A percentile compares a stretch with the other conserved stretches of the same genome.
Conservation (phyloP, 2,329 filamentous ascomycete genomes). For the Aspergillus caelatus region DNA sequence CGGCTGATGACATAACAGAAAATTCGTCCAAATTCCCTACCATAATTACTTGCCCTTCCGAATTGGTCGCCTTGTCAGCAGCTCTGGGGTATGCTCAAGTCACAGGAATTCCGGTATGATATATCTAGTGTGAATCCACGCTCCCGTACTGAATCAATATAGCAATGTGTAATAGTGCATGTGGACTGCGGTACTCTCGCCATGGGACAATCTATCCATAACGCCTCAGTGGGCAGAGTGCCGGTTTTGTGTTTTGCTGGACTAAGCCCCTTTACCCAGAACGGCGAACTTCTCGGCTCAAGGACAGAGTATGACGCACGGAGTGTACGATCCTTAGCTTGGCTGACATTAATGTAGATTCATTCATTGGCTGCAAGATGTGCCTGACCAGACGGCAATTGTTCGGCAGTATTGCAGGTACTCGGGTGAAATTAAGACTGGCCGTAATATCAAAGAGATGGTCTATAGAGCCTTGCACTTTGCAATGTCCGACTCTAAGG, state of each 20-base stretch:
- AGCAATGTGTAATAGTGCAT: conserved; percentile 14
- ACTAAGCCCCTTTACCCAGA: conserved; percentile 10
- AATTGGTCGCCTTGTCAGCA: conserved; percentile 14
- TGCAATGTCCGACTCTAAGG: conserved; percentile 71
- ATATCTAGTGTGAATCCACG: not conserved
- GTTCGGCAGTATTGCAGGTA: conserved; percentile 83
- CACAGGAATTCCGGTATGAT: conserved; percentile 6
- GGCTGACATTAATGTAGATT: not conserved
- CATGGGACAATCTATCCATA: conserved; percentile 15
- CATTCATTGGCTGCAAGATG: conserved; percentile 78
- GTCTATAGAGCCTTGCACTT: conserved; percentile 81
- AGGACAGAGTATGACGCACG: not conserved
- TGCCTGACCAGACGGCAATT: conserved; percentile 76
- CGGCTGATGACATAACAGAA: not conserved
- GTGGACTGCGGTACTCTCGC: conserved; percentile 15
- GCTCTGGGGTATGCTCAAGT: conserved; percentile 14
- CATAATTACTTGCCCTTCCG: conserved; percentile 13
- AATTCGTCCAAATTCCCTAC: conserved; percentile 6
- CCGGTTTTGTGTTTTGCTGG: conserved; percentile 14
- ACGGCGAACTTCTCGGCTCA: conserved; percentile 10
- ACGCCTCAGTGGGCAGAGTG: conserved; percentile 14
- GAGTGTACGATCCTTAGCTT: not conserved
- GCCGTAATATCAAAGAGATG: conserved; percentile 82
- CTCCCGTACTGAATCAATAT: not conserved
- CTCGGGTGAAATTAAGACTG: conserved; percentile 76